Percentiles rank a stretch among this genome's conserved stretches.
Conservation (phyloP, 805 yeast genomes). For the Suhomyces sp. region DNA sequence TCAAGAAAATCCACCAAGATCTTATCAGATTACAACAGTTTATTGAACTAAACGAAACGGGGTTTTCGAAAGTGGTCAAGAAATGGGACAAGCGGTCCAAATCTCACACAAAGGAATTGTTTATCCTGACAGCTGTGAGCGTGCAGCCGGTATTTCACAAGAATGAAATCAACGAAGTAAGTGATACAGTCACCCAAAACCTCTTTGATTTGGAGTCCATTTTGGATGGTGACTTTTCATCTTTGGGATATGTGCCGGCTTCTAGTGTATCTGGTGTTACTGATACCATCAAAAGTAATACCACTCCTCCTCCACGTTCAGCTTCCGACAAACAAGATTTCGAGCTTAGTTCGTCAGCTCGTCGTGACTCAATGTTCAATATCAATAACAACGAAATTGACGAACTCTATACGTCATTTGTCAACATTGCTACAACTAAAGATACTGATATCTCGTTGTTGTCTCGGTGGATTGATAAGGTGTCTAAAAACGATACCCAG, state of each 20-base stretch:
- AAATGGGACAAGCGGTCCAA: constrained; percentile 98
- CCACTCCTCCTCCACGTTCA: background rate
- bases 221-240: constrained; percentile 44
- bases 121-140: constrained; percentile 86
- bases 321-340: background rate
- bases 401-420: constrained; percentile 69
- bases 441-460: constrained; percentile 37
- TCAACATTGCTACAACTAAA: constrained; percentile 47
- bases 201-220: constrained; percentile 70
- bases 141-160: constrained; percentile 97
- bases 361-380: constrained; percentile 7
- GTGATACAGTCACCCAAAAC: constrained; percentile 68
- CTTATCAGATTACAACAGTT: constrained; percentile 86
- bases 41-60: constrained; percentile 91
- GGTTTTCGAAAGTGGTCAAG: constrained; percentile 91
- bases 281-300: background rate
- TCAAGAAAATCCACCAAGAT: constrained; percentile 86
- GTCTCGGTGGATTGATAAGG: constrained; percentile 40
- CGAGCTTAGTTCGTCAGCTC: background rate
- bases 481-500: constrained; percentile 14
- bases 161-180: constrained; percentile 76
- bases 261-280: background rate
- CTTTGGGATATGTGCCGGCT: constrained; percentile 18
- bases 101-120: constrained; percentile 89
- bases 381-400: constrained; percentile 52